phyloP scores from a whole-genome alignment of 2,329 filamentous ascomycete species.

The Fonsecaea pedrosoi region DNA sequence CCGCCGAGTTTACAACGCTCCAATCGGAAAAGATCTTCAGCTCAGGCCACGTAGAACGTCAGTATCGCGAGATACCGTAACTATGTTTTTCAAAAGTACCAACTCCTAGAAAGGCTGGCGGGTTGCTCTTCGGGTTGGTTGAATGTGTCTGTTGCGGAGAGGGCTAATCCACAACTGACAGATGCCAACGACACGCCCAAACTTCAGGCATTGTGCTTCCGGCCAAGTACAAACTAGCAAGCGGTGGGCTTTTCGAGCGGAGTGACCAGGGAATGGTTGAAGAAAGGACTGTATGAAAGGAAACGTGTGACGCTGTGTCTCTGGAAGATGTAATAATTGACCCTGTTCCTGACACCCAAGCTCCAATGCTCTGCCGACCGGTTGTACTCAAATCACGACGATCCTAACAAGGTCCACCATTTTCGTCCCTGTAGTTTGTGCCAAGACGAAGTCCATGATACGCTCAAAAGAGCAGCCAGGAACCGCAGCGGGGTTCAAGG shows the following conservation, averaged over 20 bases:
- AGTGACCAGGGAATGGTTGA: background rate
- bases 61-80: slow-evolving; percentile 1
- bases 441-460: background rate
- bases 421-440: background rate
- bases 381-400: background rate
- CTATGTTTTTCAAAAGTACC: background rate
- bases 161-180: background rate
- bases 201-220: background rate
- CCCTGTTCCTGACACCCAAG: background rate
- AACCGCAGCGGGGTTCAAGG: background rate
- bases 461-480: background rate
- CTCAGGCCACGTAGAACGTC: background rate
- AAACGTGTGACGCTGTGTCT: background rate
- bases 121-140: background rate
- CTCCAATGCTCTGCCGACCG: background rate
- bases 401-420: background rate
- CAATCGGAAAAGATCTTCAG: background rate
- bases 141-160: background rate
- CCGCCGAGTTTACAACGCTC: background rate
- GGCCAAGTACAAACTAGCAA: background rate
- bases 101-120: background rate
- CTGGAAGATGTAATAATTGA: background rate
- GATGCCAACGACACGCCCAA: background rate
- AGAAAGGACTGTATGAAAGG: background rate
- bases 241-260: background rate